Evolutionary conservation across 1,284 basidiomycete genomes (phyloP).

Genomic region (Malassezia caprae): DNA sequence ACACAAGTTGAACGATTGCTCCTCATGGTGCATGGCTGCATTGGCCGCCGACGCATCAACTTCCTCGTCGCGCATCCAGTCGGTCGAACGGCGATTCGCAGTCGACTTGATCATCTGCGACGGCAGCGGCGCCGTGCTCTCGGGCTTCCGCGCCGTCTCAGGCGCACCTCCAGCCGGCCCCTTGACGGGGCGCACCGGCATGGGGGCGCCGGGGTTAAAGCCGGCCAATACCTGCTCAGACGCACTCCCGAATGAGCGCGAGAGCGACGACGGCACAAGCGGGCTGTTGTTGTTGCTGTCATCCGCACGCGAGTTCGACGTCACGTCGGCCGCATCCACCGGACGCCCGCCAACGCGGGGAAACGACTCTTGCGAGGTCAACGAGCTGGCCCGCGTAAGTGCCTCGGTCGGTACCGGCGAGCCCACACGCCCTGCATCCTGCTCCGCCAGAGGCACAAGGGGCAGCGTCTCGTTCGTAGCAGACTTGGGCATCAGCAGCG

Average conservation of each 20-base stretch:
- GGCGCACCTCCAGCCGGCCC: background rate
- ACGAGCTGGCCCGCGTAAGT: slow-evolving; percentile 8
- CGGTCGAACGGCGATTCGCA: slow-evolving; percentile 7
- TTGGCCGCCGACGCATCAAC: background rate
- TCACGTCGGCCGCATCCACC: slow-evolving; percentile 1
- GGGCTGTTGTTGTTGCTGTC: background rate
- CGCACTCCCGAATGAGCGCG: slow-evolving; percentile 4
- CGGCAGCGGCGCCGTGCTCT: slow-evolving; percentile 20
- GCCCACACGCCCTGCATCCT: slow-evolving; percentile 5
- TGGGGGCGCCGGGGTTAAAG: background rate
- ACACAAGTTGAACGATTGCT: slow-evolving; percentile 52
- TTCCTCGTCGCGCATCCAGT: slow-evolving; percentile 8
- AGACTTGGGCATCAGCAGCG: slow-evolving; percentile 3
- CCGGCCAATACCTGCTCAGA: background rate
- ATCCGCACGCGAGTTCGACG: background rate
- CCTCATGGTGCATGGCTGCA: background rate
- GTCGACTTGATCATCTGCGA: slow-evolving; percentile 35
- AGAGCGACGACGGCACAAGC: background rate
- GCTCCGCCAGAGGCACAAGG: slow-evolving; percentile 2
- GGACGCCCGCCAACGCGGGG: background rate
- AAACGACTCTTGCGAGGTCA: slow-evolving; percentile 12
- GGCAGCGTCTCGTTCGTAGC: background rate
- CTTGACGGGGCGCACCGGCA: background rate
- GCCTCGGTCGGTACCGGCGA: slow-evolving; percentile 6
- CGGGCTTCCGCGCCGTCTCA: too few species aligned